Base-by-base conservation (phyloP, 176 grass and related monocot genomes). In the Oryza longistaminata region DNA sequence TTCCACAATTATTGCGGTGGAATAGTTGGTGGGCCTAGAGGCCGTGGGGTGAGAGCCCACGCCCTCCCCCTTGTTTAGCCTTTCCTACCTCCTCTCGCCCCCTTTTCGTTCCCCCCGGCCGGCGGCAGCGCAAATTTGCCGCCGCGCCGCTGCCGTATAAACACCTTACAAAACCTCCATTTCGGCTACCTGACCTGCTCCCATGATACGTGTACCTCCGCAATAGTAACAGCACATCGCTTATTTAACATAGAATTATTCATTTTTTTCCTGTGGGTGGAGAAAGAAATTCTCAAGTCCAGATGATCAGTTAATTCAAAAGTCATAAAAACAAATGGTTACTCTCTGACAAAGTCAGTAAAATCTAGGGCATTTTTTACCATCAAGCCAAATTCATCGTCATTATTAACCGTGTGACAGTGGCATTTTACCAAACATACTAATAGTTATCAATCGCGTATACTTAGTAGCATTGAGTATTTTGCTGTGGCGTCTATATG, bases 1-100 rank as follows among this genome's bases (percentile, higher is more conserved):
- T 62, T n/a, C 58, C 8, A 80, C 89, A 84, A 76, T 91, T 84
- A 91, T 85, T 87, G 78, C 26, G 72, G 83, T 70, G 69, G 88
- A 48, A 90, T 52, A 85, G 88, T 77, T 71, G 83, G 66, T 82
- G 80, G 83, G 26, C 88, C 82, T 81, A 27, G 19, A 45, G 21
- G 49, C 68, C 10, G 68, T 24, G 34, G 35, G 71, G 17, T 79
- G 75, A 66, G 76, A 71, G 44, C 69, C 70, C 85, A 81, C n/a
- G 26, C 44, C 66, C 16, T 58, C 10, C 7, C 58, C 7, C 21
- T 61, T 37, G 35, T 61, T n/a, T 53, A 33, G 25, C 44, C 44
- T 37, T 37, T 75, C 46, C 12, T 4, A 19, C 12, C 58, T 62
- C n/a, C 19, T 7, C 58, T 53, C 50, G 7, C 39, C 1, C 39